Evolutionary conservation across 2,329 filamentous ascomycete species (phyloP).

Genomic region (Colletotrichum siamense): DNA sequence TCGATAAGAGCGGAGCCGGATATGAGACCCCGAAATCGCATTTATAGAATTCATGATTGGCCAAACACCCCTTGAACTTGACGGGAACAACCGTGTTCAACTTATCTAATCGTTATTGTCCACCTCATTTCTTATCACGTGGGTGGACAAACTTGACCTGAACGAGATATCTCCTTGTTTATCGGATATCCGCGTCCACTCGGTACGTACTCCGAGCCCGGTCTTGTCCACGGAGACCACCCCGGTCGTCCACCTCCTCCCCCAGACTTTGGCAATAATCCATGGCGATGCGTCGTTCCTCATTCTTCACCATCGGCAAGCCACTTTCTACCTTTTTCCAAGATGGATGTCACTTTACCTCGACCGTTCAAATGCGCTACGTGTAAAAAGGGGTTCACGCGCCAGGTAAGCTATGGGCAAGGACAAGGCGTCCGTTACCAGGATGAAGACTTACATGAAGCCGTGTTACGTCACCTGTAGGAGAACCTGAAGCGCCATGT

Average conservation of each 20-base stretch:
- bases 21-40: neutral
- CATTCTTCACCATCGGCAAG: neutral
- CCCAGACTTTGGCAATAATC: neutral
- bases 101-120: neutral
- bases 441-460: neutral
- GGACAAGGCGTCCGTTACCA: neutral
- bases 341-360: neutral
- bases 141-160: conserved; percentile 7
- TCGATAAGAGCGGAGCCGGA: neutral
- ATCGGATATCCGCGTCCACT: neutral
- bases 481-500: conserved; percentile 13
- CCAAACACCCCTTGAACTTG: neutral
- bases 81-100: neutral
- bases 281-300: neutral
- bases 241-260: neutral
- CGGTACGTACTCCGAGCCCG: neutral
- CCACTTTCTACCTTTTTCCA: neutral
- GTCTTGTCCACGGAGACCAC: neutral
- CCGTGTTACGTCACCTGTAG: neutral
- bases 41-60: neutral
- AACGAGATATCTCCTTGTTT: neutral
- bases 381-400: conserved; percentile 6
- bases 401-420: neutral
- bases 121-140: neutral
- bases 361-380: conserved; percentile 11